These are phyloP conservation scores for Camellia oleifera DNA, from an alignment of 179 eudicot species.

Conservation along the genomic window DNA sequence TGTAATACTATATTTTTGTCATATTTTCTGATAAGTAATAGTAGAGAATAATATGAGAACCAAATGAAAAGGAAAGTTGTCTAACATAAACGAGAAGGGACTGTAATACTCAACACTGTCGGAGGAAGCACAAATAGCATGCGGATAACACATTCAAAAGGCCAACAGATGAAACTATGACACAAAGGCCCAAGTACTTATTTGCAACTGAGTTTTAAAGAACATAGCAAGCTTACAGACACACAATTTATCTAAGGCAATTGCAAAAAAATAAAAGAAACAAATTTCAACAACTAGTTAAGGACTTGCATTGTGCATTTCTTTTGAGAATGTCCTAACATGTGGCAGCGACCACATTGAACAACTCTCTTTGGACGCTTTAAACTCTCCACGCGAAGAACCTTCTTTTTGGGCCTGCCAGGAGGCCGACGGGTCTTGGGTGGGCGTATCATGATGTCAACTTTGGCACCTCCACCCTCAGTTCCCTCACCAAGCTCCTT, in stretches of 20 bases:
- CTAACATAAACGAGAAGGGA: not conserved
- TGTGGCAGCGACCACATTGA: conserved; percentile 94
- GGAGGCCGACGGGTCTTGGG: conserved; percentile 93
- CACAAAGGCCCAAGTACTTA: conserved; percentile 4
- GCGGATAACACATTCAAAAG: not conserved
- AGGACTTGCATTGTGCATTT: conserved; percentile 71
- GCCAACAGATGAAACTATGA: conserved; percentile 7
- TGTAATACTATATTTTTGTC: too few species aligned
- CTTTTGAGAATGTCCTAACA: conserved; percentile 97
- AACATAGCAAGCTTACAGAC: conserved; percentile 20
- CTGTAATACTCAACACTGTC: not conserved
- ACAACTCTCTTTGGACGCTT: conserved; percentile 88
- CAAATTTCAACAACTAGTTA: not conserved
- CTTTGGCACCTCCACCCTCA: conserved; percentile 54
- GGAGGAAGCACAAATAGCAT: not conserved
- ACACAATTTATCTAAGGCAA: conserved; percentile 13
- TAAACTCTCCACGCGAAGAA: conserved; percentile 79
- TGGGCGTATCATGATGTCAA: conserved; percentile 62
- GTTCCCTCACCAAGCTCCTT: conserved; percentile 51
- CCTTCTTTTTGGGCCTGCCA: conserved; percentile 98
- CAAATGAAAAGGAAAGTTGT: not conserved
- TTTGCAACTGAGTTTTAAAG: conserved; percentile 13
- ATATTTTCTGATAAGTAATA: not conserved
- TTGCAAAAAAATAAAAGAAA: conserved; percentile 12
- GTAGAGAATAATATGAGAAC: not conserved